These are phyloP conservation scores for Leishmania braziliensis DNA, from an alignment of 208 protist genomes.

Conservation along the genomic window DNA sequence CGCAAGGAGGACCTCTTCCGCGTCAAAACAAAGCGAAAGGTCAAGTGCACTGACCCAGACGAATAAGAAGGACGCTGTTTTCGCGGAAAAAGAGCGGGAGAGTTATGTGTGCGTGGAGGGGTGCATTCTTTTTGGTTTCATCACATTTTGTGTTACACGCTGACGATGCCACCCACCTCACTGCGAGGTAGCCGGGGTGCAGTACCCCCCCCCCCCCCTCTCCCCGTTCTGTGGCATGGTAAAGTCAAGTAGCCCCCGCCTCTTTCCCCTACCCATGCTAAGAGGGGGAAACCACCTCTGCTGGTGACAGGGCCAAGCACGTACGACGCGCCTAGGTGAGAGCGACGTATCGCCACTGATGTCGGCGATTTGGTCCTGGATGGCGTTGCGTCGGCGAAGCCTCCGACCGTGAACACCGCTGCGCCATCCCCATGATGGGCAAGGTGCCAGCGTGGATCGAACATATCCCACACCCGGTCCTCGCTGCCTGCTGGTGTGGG, in stretches of 20 bases:
- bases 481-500: neutral
- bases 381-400: neutral
- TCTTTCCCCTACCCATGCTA: too few species aligned
- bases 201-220: neutral
- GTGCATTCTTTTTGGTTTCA: neutral
- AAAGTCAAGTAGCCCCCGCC: neutral
- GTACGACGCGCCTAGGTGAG: neutral
- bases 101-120: neutral
- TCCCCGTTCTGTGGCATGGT: neutral
- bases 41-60: conserved; percentile 77
- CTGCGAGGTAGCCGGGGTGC: neutral
- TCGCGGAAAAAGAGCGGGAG: neutral
- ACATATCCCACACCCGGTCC: neutral
- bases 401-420: neutral
- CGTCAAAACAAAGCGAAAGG: conserved; percentile 71
- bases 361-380: neutral
- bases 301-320: neutral
- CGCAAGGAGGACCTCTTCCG: conserved; percentile 65
- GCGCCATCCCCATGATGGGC: neutral
- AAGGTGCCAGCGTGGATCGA: neutral
- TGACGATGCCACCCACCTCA: neutral
- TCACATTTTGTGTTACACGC: neutral
- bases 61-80: neutral
- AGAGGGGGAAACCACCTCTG: neutral
- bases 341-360: neutral